Conservation (phyloP, 805 yeast species). For the Pichia cephalocereana region DNA sequence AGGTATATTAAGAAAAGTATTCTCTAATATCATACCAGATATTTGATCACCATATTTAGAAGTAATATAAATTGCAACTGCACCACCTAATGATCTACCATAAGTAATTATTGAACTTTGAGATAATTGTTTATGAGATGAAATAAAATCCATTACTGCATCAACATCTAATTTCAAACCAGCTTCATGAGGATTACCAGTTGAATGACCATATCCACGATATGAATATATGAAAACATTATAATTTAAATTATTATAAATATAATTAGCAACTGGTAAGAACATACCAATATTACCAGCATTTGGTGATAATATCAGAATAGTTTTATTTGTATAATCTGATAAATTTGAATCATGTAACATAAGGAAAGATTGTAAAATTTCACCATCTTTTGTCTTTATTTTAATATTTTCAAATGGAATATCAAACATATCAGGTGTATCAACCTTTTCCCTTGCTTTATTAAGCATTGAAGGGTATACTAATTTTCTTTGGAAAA, state of each 20-base stretch:
- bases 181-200: constrained; percentile 65
- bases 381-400: constrained; percentile 61
- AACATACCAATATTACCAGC: constrained; percentile 95
- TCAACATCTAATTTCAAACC: constrained; percentile 83
- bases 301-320: constrained; percentile 64
- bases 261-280: constrained; percentile 66
- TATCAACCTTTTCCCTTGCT: constrained; percentile 63
- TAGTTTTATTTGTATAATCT: constrained; percentile 44
- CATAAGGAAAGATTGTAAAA: constrained; percentile 55
- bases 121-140: constrained; percentile 41
- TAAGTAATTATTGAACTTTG: constrained; percentile 54
- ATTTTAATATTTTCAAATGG: constrained; percentile 53
- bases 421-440: constrained; percentile 64
- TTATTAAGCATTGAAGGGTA: constrained; percentile 78
- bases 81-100: constrained; percentile 93
- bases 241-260: constrained; percentile 52
- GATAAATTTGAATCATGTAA: constrained; percentile 35
- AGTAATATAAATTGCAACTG: constrained; percentile 80
- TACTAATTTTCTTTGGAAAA: constrained; percentile 37
- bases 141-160: constrained; percentile 53
- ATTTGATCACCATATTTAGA: constrained; percentile 37
- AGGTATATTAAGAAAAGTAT: constrained; percentile 71
- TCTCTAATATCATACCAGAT: constrained; percentile 68
- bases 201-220: constrained; percentile 81
- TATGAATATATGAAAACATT: constrained; percentile 83